phyloP scores from a whole-genome alignment of 306 rosid genomes.

The Prunus dulcis region DNA sequence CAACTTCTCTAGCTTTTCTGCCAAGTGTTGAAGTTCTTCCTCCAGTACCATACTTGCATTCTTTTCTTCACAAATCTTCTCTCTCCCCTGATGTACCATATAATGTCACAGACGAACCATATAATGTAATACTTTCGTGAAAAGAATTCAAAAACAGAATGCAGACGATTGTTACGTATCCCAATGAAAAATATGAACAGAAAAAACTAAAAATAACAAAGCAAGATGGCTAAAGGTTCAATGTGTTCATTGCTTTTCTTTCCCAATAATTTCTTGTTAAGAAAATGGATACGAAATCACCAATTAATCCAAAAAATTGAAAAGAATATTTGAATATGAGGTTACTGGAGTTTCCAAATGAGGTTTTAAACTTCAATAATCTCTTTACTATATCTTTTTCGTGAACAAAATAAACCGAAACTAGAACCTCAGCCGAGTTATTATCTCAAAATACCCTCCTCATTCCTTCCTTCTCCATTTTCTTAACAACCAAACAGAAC shows the following conservation, averaged over 20 bases:
- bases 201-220: not conserved
- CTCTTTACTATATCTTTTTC: no score
- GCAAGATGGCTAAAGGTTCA: not conserved
- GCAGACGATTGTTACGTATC: not conserved
- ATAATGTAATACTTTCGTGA: no score
- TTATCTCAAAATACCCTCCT: no score
- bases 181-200: no score
- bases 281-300: not conserved
- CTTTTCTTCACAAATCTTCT: slow-evolving; percentile 58
- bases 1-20: slow-evolving; percentile 59
- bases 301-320: not conserved
- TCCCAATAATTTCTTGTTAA: not conserved
- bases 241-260: not conserved
- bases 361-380: not conserved
- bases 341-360: not conserved
- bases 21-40: slow-evolving; percentile 59
- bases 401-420: no score
- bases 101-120: not conserved
- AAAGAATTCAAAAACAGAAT: no score
- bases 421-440: no score
- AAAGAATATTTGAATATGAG: not conserved
- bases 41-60: slow-evolving; percentile 43
- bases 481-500: no score
- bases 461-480: no score
- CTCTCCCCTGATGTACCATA: slow-evolving; percentile 82